Conservation (phyloP, 768 basidiomycete species). For the Tylopilus rubrobrunneus region DNA sequence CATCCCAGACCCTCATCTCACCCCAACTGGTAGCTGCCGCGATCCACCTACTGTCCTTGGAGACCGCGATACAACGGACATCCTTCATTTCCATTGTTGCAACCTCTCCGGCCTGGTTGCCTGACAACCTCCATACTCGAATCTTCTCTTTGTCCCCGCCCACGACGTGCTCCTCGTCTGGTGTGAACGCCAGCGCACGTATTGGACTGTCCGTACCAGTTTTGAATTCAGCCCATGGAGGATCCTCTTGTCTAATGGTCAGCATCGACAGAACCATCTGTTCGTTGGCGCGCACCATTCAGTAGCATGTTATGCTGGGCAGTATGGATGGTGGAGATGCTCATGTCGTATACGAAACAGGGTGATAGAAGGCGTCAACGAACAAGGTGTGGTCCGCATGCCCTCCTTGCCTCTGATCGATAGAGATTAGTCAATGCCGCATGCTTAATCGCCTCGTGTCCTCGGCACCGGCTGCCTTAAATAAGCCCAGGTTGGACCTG, state of each 20-base stretch:
- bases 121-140: slow-evolving; percentile 3
- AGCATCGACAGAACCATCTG: not conserved
- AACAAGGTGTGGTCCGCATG: not conserved
- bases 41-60: slow-evolving; percentile 4
- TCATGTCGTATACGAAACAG: not conserved
- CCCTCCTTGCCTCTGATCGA: not conserved
- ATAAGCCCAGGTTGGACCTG: no score
- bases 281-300: slow-evolving; percentile 1
- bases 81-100: not conserved
- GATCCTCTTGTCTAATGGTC: not conserved
- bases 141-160: slow-evolving; percentile 10
- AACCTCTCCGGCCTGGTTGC: not conserved
- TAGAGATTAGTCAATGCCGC: slow-evolving; percentile 5
- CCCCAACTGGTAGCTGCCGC: slow-evolving; percentile 12
- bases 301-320: not conserved
- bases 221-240: not conserved
- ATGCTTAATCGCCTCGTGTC: no score
- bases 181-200: slow-evolving; percentile 5
- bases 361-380: not conserved
- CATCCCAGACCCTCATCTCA: slow-evolving; percentile 6
- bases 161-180: slow-evolving; percentile 4
- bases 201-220: not conserved
- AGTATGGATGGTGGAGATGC: not conserved
- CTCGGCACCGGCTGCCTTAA: no score
- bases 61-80: slow-evolving; percentile 7